A percentile compares a stretch with the other conserved stretches of the same genome.
Evolutionary conservation across 2,329 filamentous ascomycete species (phyloP).

Genomic region (Cercospora sojina): DNA sequence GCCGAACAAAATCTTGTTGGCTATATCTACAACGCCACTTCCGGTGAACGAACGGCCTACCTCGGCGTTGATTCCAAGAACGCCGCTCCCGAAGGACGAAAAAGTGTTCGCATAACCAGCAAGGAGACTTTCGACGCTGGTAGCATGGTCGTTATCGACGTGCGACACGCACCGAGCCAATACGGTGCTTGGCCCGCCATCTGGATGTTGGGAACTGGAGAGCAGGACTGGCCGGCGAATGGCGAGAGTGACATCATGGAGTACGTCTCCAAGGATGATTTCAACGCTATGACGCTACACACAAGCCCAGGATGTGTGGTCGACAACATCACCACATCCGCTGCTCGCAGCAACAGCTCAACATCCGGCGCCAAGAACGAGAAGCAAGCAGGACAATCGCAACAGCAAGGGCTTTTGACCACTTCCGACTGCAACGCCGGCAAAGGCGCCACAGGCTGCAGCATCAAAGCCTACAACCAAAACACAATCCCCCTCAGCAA

Average conservation of each 20-base stretch:
- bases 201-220: constrained; percentile 40
- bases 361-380: not conserved
- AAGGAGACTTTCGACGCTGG: constrained; percentile 50
- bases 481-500: constrained; percentile 40
- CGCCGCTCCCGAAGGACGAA: constrained; percentile 41
- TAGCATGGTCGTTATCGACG: constrained; percentile 51
- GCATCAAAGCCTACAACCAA: constrained; percentile 50
- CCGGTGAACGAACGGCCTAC: constrained; percentile 40
- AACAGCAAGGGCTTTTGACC: constrained; percentile 27
- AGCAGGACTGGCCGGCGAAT: constrained; percentile 39
- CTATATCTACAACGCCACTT: constrained; percentile 42
- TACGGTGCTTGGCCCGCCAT: constrained; percentile 56
- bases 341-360: not conserved
- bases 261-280: constrained; percentile 45
- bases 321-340: constrained; percentile 33
- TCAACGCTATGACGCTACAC: constrained; percentile 51
- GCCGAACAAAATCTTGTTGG: constrained; percentile 42
- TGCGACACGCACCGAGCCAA: constrained; percentile 53
- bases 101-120: constrained; percentile 50
- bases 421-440: constrained; percentile 34
- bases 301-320: constrained; percentile 48
- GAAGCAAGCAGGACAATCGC: not conserved
- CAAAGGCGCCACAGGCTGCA: constrained; percentile 49
- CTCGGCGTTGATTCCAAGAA: constrained; percentile 49
- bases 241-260: constrained; percentile 54